A percentile compares a stretch with the other conserved stretches of the same genome.
phyloP scores from a whole-genome alignment of 202 grass and related monocot species.

The Digitaria exilis region DNA sequence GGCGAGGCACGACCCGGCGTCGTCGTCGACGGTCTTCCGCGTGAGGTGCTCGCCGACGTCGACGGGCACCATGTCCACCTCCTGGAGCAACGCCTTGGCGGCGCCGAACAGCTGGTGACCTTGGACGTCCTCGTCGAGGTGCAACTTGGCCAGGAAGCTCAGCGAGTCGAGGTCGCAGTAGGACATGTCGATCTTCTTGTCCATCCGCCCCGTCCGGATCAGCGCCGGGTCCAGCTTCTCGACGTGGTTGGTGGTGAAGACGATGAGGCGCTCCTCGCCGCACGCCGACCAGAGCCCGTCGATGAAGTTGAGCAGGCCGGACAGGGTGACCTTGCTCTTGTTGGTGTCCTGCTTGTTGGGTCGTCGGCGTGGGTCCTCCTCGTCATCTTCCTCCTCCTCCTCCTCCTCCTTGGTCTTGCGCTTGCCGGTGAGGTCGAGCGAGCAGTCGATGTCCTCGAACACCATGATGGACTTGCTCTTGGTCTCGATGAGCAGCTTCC shows the following conservation, averaged over 20 bases:
- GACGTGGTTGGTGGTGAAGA: conserved; percentile 61
- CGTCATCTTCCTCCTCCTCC: not conserved
- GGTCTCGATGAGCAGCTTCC: conserved; percentile 34
- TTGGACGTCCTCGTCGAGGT: not conserved
- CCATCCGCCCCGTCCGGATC: conserved; percentile 10
- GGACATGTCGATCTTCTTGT: conserved; percentile 21
- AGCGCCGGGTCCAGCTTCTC: conserved; percentile 19
- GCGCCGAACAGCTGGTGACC: not conserved
- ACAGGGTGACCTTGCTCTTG: conserved; percentile 36
- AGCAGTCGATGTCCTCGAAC: conserved; percentile 32
- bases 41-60: conserved; percentile 14
- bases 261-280: conserved; percentile 49
- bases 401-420: not conserved
- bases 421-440: not conserved
- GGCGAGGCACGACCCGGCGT: not conserved
- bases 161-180: not conserved
- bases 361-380: no score
- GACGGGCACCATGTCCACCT: conserved; percentile 14
- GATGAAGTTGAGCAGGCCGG: conserved; percentile 41
- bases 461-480: conserved; percentile 31
- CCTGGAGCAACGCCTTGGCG: not conserved
- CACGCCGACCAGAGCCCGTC: conserved; percentile 65
- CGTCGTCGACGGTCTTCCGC: not conserved
- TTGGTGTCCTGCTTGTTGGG: not conserved
- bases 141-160: not conserved